phyloP scores from a whole-genome alignment of 140 eudicot species.

The Erigeron philadelphicus region DNA sequence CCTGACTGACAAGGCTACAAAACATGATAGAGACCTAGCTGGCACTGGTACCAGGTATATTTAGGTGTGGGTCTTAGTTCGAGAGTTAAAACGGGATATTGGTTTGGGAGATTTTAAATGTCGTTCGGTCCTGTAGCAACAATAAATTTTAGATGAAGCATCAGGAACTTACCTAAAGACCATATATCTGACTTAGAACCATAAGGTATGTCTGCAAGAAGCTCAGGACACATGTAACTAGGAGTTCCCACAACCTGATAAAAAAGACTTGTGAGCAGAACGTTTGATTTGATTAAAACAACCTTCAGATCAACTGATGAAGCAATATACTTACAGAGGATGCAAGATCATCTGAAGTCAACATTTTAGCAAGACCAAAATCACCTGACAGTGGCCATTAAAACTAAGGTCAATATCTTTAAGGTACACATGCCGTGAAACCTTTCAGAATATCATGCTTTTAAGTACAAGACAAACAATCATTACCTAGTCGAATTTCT shows the following conservation, averaged over 20 bases:
- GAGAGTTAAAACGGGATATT: no score
- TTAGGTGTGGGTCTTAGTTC: no score
- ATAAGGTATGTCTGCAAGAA: conserved; percentile 98
- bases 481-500: conserved; percentile 84
- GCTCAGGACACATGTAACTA: conserved; percentile 98
- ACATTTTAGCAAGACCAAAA: conserved; percentile 95
- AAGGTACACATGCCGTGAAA: not conserved
- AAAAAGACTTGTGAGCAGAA: conserved; percentile 15
- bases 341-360: conserved; percentile 90
- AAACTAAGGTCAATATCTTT: conserved; percentile 2
- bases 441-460: conserved; percentile 7
- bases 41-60: not conserved
- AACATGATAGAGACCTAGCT: not conserved
- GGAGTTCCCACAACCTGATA: conserved; percentile 97
- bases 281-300: conserved; percentile 6
- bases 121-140: not conserved
- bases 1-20: no score
- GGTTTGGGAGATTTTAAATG: no score
- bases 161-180: conserved; percentile 65
- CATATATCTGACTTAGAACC: conserved; percentile 99
- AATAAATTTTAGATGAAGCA: not conserved
- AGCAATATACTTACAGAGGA: conserved; percentile 69
- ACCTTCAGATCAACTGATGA: not conserved
- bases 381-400: conserved; percentile 54
- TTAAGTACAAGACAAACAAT: conserved; percentile 12